Percentiles rank a stretch among this genome's conserved stretches.
Evolutionary conservation across 1,139 yeast species (phyloP).

Genomic region (Saccharomycopsis phalli): DNA sequence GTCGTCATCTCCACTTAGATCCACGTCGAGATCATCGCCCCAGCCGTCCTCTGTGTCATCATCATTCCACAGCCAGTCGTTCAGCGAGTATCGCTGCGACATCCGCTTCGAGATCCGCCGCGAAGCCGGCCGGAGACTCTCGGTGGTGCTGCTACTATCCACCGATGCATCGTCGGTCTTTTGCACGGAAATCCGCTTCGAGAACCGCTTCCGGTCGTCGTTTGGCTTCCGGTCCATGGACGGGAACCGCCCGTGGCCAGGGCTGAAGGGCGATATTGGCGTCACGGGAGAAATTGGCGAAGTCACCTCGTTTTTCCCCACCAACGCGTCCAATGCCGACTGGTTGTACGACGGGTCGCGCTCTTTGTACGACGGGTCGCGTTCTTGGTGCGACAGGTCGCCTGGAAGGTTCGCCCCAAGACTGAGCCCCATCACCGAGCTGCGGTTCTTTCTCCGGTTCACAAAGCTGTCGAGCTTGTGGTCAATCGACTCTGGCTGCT

Average conservation of each 20-base stretch:
- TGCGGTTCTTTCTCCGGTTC: not conserved
- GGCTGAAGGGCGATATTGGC: slow-evolving; percentile 17
- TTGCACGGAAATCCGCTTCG: slow-evolving; percentile 10
- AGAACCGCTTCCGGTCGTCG: slow-evolving; percentile 14
- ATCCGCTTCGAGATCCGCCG: slow-evolving; percentile 14
- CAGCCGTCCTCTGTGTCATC: slow-evolving; percentile 17
- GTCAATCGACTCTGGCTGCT: not conserved
- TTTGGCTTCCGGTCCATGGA: slow-evolving; percentile 8
- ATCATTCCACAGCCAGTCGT: slow-evolving; percentile 15
- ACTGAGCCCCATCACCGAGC: not conserved
- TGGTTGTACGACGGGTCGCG: slow-evolving; percentile 11
- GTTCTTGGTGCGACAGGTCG: not conserved
- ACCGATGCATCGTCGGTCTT: slow-evolving; percentile 3
- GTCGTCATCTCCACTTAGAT: slow-evolving; percentile 5
- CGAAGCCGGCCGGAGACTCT: slow-evolving; percentile 8
- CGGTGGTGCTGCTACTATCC: slow-evolving; percentile 4
- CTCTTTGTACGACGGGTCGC: no score
- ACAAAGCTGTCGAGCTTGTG: not conserved
- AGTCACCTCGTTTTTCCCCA: slow-evolving; percentile 7
- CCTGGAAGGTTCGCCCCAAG: not conserved
- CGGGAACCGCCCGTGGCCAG: slow-evolving; percentile 1
- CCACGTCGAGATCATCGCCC: slow-evolving; percentile 17
- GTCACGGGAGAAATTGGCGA: slow-evolving; percentile 20
- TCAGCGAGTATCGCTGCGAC: slow-evolving; percentile 18
- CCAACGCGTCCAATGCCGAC: slow-evolving; percentile 14